A percentile compares a stretch with the other conserved stretches of the same genome.
Evolutionary conservation across 2,329 filamentous ascomycete genomes (phyloP).

Genomic region (Cytospora piceicola): DNA sequence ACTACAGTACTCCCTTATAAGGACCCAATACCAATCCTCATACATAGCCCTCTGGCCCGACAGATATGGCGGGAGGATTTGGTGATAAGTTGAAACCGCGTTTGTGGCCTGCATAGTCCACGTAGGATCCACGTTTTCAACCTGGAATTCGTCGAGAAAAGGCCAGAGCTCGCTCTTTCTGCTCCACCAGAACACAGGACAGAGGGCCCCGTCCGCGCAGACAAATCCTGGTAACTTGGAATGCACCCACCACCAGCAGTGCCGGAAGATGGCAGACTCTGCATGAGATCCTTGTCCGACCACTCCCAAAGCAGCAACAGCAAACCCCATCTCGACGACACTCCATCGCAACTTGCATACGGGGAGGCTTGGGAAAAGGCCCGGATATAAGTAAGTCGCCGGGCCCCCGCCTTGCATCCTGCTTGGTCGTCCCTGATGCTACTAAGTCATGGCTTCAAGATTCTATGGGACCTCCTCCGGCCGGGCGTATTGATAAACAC

Average conservation of each 20-base stretch:
- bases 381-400: background rate
- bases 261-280: constrained; percentile 14
- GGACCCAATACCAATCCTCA: background rate
- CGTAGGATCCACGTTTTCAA: background rate
- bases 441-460: background rate
- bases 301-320: constrained; percentile 4
- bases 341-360: background rate
- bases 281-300: constrained; percentile 23
- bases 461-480: background rate
- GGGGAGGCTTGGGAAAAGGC: constrained; percentile 1
- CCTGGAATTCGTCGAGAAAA: background rate
- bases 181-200: constrained; percentile 8
- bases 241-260: constrained; percentile 14
- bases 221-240: constrained; percentile 26
- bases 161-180: constrained; percentile 14
- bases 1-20: background rate
- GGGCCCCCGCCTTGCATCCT: background rate
- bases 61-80: background rate
- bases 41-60: background rate
- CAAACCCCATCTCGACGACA: background rate
- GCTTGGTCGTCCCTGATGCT: background rate
- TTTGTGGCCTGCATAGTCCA: constrained; percentile 1
- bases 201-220: constrained; percentile 12
- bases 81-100: background rate
- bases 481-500: background rate